Percentiles rank a stretch among this genome's conserved stretches.
Evolutionary conservation across 495 filamentous ascomycete species (phyloP).

Genomic region (Pyrenopolyporus hunteri): DNA sequence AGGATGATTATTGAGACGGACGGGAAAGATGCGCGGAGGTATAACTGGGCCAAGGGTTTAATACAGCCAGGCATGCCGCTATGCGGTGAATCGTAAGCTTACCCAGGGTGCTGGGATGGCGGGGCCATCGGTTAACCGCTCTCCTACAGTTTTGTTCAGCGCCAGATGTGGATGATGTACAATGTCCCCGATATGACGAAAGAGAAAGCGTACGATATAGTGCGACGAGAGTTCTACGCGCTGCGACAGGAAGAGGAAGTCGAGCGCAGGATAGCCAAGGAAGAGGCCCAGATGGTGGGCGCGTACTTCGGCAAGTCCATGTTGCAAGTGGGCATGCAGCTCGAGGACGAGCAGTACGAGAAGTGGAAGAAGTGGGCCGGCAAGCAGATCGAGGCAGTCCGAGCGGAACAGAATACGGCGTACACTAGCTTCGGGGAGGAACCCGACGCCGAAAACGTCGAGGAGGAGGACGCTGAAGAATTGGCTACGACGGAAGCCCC

Average conservation of each 20-base stretch:
- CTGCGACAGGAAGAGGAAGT: constrained; percentile 82
- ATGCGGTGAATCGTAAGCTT: constrained; percentile 80
- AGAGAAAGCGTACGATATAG: constrained; percentile 80
- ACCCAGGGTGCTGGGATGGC: not conserved
- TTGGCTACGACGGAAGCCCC: not conserved
- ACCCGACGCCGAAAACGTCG: constrained; percentile 21
- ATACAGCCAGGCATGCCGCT: constrained; percentile 77
- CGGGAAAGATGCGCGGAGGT: constrained; percentile 75
- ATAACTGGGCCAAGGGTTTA: constrained; percentile 78
- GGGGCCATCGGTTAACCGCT: constrained; percentile 12
- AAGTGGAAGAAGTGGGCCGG: constrained; percentile 82
- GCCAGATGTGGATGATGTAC: constrained; percentile 83
- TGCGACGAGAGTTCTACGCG: constrained; percentile 88
- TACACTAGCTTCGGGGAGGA: constrained; percentile 49
- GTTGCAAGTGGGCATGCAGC: constrained; percentile 76
- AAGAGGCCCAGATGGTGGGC: constrained; percentile 85
- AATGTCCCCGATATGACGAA: constrained; percentile 62
- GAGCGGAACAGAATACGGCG: constrained; percentile 55
- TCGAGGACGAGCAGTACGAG: constrained; percentile 80
- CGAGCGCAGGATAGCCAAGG: constrained; percentile 79
- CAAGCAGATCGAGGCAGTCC: constrained; percentile 50
- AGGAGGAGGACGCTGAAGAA: constrained; percentile 25
- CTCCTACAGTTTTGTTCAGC: constrained; percentile 82
- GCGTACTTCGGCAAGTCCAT: constrained; percentile 81
- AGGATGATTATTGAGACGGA: constrained; percentile 82